Conservation (phyloP, 768 basidiomycete genomes). For the Kwoniella shandongensis region DNA sequence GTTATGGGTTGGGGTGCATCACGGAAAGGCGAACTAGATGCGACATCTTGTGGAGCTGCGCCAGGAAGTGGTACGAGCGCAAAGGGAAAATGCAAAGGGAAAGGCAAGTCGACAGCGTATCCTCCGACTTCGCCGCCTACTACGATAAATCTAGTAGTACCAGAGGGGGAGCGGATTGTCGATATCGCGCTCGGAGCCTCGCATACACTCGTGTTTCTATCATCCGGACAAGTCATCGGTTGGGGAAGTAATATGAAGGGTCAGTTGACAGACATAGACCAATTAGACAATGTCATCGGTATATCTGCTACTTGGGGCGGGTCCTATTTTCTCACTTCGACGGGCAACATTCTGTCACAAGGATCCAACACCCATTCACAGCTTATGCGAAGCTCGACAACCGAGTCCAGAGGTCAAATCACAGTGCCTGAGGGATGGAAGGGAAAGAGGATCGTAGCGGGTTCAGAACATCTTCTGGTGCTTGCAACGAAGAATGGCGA, state of each 20-base stretch:
- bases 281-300: background rate
- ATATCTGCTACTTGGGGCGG: slow-evolving; percentile 41
- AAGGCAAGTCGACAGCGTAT: slow-evolving; percentile 26
- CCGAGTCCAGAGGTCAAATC: background rate
- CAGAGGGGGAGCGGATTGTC: slow-evolving; percentile 53
- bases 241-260: slow-evolving; percentile 73
- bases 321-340: slow-evolving; percentile 23
- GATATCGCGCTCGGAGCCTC: slow-evolving; percentile 60
- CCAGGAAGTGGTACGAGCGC: background rate
- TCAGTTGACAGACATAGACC: slow-evolving; percentile 59
- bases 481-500: slow-evolving; percentile 44
- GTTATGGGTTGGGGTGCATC: slow-evolving; percentile 78
- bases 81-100: slow-evolving; percentile 23
- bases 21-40: slow-evolving; percentile 80
- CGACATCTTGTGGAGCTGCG: background rate
- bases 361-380: slow-evolving; percentile 47
- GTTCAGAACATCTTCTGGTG: slow-evolving; percentile 81
- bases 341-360: slow-evolving; percentile 22
- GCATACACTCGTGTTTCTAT: slow-evolving; percentile 58
- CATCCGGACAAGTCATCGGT: slow-evolving; percentile 58
- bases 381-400: slow-evolving; percentile 24
- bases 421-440: slow-evolving; percentile 10
- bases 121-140: slow-evolving; percentile 34
- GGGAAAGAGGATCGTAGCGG: slow-evolving; percentile 61
- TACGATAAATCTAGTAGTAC: slow-evolving; percentile 57